phyloP scores from a whole-genome alignment of 2,329 filamentous ascomycete species.

The Sclerotinia sclerotiorum region DNA sequence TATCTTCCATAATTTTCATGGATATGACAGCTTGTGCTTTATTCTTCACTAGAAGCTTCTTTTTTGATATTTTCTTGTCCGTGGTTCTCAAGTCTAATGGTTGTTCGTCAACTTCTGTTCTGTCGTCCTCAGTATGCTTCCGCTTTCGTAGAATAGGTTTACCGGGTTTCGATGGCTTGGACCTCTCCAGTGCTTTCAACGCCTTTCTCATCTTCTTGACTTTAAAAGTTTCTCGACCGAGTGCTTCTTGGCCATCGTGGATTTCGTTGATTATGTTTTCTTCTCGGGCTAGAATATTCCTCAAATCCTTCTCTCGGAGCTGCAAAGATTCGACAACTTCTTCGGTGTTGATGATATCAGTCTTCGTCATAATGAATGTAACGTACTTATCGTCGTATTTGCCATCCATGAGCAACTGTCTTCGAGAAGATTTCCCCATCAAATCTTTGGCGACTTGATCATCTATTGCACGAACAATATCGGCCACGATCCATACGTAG shows the following conservation, averaged over 20 bases:
- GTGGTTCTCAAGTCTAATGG: neutral
- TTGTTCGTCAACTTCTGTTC: neutral
- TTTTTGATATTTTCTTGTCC: neutral
- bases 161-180: neutral
- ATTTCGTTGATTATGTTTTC: neutral
- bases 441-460: slow-evolving; percentile 11
- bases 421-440: slow-evolving; percentile 2
- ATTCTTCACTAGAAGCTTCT: neutral
- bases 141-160: neutral
- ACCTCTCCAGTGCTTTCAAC: neutral
- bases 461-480: slow-evolving; percentile 11
- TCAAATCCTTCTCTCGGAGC: neutral
- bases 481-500: neutral
- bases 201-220: neutral
- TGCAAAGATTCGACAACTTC: neutral
- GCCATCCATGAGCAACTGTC: slow-evolving; percentile 14
- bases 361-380: slow-evolving; percentile 12
- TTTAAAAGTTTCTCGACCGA: neutral
- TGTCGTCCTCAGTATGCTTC: neutral
- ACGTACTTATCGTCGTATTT: slow-evolving; percentile 5
- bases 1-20: neutral
- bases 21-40: neutral
- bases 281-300: neutral
- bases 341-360: neutral
- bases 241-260: neutral